Conservation (phyloP, 257 asterid species). For the Solanum corneliomulleri region DNA sequence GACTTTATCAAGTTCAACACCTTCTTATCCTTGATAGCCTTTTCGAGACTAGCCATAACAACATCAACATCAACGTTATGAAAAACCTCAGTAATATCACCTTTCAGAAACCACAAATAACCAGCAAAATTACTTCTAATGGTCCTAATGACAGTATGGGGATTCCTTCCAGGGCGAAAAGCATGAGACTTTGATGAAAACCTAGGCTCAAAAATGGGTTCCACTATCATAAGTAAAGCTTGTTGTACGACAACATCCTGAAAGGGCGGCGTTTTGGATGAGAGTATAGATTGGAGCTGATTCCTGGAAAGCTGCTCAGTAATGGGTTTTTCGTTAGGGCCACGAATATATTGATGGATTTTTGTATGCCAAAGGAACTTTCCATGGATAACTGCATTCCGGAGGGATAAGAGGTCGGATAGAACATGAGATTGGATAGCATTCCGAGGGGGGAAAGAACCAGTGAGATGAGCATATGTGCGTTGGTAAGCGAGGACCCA, state of each 20-base stretch:
- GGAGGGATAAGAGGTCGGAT: conserved; percentile 42
- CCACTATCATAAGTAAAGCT: not conserved
- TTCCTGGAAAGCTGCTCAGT: conserved; percentile 34
- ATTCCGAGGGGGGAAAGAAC: conserved; percentile 74
- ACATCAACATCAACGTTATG: conserved; percentile 30
- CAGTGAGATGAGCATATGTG: conserved; percentile 73
- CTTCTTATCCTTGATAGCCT: conserved; percentile 60
- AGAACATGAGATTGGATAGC: conserved; percentile 52
- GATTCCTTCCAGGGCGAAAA: conserved; percentile 87
- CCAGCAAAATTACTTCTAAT: conserved; percentile 93
- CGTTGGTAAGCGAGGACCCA: conserved; percentile 98
- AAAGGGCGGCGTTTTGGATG: conserved; percentile 40
- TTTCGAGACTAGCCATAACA: conserved; percentile 38
- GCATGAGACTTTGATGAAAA: conserved; percentile 77
- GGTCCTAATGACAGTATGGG: conserved; percentile 83
- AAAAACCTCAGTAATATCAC: conserved; percentile 60
- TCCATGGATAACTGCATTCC: conserved; percentile 47
- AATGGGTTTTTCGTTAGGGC: conserved; percentile 56
- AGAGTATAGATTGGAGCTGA: conserved; percentile 37
- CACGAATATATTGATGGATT: conserved; percentile 22
- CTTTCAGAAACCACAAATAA: conserved; percentile 85
- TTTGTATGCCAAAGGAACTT: not conserved
- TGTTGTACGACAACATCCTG: conserved; percentile 90
- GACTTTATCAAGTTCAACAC: conserved; percentile 60
- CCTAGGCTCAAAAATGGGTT: conserved; percentile 17